Conservation (phyloP, 2,329 filamentous ascomycete species). For the Pyricularia pennisetigena region DNA sequence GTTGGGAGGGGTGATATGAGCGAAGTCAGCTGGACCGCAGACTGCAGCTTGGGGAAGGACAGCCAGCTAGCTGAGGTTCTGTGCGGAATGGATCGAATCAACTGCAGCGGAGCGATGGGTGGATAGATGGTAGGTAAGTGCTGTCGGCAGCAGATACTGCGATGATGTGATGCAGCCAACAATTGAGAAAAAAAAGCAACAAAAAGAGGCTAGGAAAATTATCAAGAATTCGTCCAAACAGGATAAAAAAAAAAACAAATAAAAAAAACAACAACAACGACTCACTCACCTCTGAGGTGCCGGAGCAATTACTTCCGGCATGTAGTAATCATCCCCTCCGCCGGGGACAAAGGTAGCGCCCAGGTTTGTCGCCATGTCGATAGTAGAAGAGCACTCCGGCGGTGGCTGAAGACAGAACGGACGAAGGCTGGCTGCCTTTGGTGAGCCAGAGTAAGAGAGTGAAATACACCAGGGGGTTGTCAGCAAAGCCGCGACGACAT, state of each 20-base stretch:
- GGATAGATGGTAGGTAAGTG: background rate
- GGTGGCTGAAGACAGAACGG: background rate
- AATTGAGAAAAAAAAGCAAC: background rate
- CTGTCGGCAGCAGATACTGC: background rate
- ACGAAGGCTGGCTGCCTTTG: background rate
- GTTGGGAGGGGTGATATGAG: background rate
- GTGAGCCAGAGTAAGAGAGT: background rate
- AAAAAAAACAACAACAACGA: no score
- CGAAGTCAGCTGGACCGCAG: background rate
- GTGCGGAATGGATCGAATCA: background rate
- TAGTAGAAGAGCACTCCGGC: background rate
- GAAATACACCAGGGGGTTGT: background rate
- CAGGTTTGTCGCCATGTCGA: constrained; percentile 14
- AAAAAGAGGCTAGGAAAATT: background rate
- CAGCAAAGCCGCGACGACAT: background rate
- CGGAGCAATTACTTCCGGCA: constrained; percentile 47
- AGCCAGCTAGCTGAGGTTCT: background rate
- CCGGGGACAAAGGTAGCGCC: constrained; percentile 48
- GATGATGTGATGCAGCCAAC: background rate
- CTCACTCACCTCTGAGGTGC: constrained; percentile 41
- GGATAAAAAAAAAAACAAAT: background rate
- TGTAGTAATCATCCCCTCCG: constrained; percentile 46
- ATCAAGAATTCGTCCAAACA: background rate
- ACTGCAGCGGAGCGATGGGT: background rate
- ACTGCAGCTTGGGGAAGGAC: background rate